Base-by-base conservation (phyloP, 305 asterid species). In the Fraxinus sp. region DNA sequence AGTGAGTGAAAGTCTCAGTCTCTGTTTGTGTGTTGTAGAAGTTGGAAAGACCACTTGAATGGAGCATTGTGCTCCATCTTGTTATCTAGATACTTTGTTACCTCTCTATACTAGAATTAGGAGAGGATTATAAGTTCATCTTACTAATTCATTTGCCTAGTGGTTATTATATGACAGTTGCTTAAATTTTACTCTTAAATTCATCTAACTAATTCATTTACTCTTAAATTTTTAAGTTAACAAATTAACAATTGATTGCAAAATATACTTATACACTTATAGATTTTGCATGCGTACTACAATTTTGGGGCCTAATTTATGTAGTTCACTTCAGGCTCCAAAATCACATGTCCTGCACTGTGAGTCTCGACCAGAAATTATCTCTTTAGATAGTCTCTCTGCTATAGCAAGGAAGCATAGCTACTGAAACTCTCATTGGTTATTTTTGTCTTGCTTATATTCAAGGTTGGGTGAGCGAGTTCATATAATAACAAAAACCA, bases 61-160 rank as follows among this genome's bases (percentile, higher is more conserved):
- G 8, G 64, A 62, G 32, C 49, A 44, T 81, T 59, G 44, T 74
- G 74, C 66, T 81, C 10, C 62, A 5, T 55, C 41, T 5, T 62
- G 70, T 33, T 78, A 14, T 59, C 39, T 55, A 79, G 79, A 81
- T 80, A 28, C 76, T 55, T 35, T 59, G 75, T 62, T 22, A 62
- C 71, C 30, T 20, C 32, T 62, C 71, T 20, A 20, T 22, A 62
- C 32, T 7, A 62, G 33, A 62, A 64, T 64, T 8, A 8, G 6
- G 57, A 64, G 72, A 64, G 72, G 32, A 64, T 8, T 64, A 64
- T 64, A 64, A 64, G 72, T 64, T 64, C 72, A 64, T 64, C 72
- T 7, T 22, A 64, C 33, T 62, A 24, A 62, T 22, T 62, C 72
- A 62, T 55, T 62, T 62, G 72, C 33, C 32, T 62, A 20, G 72